Evolutionary conservation across 108 stramenopile genomes (phyloP).

Genomic region (Craspedostauros australis): DNA sequence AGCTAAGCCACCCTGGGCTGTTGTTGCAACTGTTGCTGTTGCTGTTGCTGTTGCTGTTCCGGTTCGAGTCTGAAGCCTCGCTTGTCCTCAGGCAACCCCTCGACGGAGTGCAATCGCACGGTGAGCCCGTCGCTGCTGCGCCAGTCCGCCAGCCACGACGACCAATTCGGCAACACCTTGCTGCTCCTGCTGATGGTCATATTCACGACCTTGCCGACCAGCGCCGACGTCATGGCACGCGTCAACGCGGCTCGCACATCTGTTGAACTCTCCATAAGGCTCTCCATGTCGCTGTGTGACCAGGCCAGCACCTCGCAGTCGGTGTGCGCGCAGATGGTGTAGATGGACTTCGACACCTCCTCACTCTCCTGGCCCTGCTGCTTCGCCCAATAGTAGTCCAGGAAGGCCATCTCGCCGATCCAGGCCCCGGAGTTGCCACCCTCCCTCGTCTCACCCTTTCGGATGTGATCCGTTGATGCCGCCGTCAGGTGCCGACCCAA

Average conservation of each 20-base stretch:
- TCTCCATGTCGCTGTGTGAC: slow-evolving; percentile 71
- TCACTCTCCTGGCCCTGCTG: slow-evolving; percentile 19
- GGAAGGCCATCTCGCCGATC: slow-evolving; percentile 81
- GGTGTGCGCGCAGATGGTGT: slow-evolving; percentile 55
- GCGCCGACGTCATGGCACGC: slow-evolving; percentile 73
- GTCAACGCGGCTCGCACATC: slow-evolving; percentile 71
- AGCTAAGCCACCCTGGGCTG: too few species aligned
- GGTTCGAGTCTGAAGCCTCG: too few species aligned
- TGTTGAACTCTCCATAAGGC: slow-evolving; percentile 51
- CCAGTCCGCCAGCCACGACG: slow-evolving; percentile 42
- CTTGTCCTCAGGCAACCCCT: too few species aligned
- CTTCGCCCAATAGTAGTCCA: slow-evolving; percentile 49
- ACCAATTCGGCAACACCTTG: slow-evolving; percentile 22
- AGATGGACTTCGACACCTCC: too few species aligned
- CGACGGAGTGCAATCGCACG: neutral
- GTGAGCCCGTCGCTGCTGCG: slow-evolving; percentile 16
- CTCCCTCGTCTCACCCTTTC: slow-evolving; percentile 27
- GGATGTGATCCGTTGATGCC: slow-evolving; percentile 22
- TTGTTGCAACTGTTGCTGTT: too few species aligned
- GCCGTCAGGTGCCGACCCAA: slow-evolving; percentile 63
- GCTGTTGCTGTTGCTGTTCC: too few species aligned
- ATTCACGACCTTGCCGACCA: slow-evolving; percentile 84
- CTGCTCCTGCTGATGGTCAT: slow-evolving; percentile 47
- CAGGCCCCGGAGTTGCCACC: slow-evolving; percentile 82
- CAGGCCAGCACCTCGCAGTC: slow-evolving; percentile 61